phyloP scores from a whole-genome alignment of 129 eudicot species.

The Flaveria sonorensis region DNA sequence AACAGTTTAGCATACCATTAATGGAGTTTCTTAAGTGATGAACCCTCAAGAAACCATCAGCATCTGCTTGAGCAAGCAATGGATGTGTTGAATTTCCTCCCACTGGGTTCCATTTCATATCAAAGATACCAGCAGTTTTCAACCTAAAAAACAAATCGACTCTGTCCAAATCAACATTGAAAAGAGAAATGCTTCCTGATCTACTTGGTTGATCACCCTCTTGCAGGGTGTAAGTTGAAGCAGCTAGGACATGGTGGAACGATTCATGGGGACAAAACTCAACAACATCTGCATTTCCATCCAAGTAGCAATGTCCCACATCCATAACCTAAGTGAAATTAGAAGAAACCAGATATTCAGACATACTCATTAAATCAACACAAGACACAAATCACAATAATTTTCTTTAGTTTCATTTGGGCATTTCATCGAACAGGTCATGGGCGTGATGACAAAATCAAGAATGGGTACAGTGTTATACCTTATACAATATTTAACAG shows the following conservation, averaged over 20 bases:
- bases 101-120: slow-evolving; percentile 78
- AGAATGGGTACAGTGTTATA: not conserved
- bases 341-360: slow-evolving; percentile 11
- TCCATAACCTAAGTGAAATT: slow-evolving; percentile 52
- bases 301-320: slow-evolving; percentile 57
- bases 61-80: slow-evolving; percentile 76
- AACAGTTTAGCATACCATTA: slow-evolving; percentile 18
- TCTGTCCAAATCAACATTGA: slow-evolving; percentile 49
- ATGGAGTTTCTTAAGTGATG: slow-evolving; percentile 39
- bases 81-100: slow-evolving; percentile 29
- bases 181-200: slow-evolving; percentile 72
- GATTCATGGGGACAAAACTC: slow-evolving; percentile 78
- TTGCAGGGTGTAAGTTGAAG: slow-evolving; percentile 78
- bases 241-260: slow-evolving; percentile 70
- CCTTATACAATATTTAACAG: not conserved
- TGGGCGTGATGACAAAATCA: slow-evolving; percentile 18
- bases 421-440: slow-evolving; percentile 47
- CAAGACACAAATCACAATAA: not conserved
- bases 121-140: slow-evolving; percentile 81
- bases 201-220: slow-evolving; percentile 77
- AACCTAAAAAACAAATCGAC: slow-evolving; percentile 54
- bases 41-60: slow-evolving; percentile 62
- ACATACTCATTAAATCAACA: not conserved
- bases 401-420: not conserved
- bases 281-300: slow-evolving; percentile 87